Evolutionary conservation across 1,139 yeast genomes (phyloP).

Genomic region (Debaryomyces fabryi): DNA sequence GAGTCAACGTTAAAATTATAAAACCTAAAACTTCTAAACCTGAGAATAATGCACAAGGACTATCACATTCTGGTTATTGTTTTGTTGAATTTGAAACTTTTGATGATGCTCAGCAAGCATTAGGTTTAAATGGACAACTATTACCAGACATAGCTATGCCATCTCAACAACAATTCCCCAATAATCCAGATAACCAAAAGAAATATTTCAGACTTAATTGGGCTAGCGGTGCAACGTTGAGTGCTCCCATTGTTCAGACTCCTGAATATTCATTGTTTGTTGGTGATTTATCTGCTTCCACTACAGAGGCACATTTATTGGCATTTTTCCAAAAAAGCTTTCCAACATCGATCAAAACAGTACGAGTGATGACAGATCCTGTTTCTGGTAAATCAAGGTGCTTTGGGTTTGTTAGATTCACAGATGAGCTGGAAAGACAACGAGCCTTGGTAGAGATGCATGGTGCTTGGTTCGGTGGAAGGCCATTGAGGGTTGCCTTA

Average conservation of each 20-base stretch:
- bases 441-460: constrained; percentile 72
- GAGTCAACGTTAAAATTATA: constrained; percentile 55
- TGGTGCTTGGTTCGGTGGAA: constrained; percentile 73
- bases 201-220: constrained; percentile 69
- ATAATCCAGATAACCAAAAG: constrained; percentile 56
- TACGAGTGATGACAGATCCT: constrained; percentile 77
- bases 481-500: constrained; percentile 72
- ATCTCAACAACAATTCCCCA: constrained; percentile 44
- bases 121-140: constrained; percentile 63
- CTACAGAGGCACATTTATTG: constrained; percentile 68
- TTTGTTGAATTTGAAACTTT: constrained; percentile 66
- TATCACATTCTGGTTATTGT: constrained; percentile 71
- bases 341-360: constrained; percentile 64
- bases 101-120: constrained; percentile 67
- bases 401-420: constrained; percentile 74
- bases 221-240: constrained; percentile 68
- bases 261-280: constrained; percentile 70
- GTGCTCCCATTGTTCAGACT: constrained; percentile 53
- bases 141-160: constrained; percentile 61
- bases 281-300: constrained; percentile 76
- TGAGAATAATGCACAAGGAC: constrained; percentile 30
- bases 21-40: constrained; percentile 42
- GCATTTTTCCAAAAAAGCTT: constrained; percentile 67
- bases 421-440: constrained; percentile 63
- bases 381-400: constrained; percentile 72